Base-by-base conservation (phyloP, 371 early-diverging fungal species). In the Mucor circinelloides region DNA sequence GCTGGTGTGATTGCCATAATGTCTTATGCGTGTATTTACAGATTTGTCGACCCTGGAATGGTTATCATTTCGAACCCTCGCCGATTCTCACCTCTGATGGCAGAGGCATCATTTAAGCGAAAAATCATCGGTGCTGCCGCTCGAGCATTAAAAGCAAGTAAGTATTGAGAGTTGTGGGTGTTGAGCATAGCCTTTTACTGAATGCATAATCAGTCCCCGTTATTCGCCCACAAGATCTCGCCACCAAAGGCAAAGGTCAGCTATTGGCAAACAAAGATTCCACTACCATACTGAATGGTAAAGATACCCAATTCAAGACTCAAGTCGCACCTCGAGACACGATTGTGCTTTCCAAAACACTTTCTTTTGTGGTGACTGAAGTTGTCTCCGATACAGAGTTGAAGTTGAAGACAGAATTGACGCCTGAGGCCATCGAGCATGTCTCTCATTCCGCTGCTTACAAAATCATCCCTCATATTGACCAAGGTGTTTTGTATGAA, bases 31-130 rank as follows among this genome's bases (percentile, higher is more conserved):
- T 21, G 31, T 9, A 9, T 4, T 21, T 19, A 9, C 23, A 74
- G 74, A 62, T 93, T 93, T 73, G 82, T 94, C 27, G 93, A 93
- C 74, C 93, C 93, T 3, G 76, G 93, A n/a, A 84, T 94, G 76
- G 86, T 94, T 15, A 80, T 92, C 28, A 82, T 83, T 57, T 87
- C 88, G 50, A 87, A 86, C 48, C 84, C 84, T 34, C 88, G 94
- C 31, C 68, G 83, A 17, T 88, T 93, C 56, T 88, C 87, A 34
- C 93, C 91, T 62, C 71, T 95, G 34, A 84, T 87, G 78, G 93
- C 94, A 4, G 80, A 91, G 19, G 85, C 86, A 34, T 89, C 91
- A 31, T 89, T 93, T 78, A 89, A 91, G 36, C 77, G 87, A 68
- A 84, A 81, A 67, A 83, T 89, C 61, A 87, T 94, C 66, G 95